Evolutionary conservation across 31 red algal species (phyloP), one percentile per base, ranked within the genome.

Genomic region (Odonthalia washingtoniensis): DNA sequence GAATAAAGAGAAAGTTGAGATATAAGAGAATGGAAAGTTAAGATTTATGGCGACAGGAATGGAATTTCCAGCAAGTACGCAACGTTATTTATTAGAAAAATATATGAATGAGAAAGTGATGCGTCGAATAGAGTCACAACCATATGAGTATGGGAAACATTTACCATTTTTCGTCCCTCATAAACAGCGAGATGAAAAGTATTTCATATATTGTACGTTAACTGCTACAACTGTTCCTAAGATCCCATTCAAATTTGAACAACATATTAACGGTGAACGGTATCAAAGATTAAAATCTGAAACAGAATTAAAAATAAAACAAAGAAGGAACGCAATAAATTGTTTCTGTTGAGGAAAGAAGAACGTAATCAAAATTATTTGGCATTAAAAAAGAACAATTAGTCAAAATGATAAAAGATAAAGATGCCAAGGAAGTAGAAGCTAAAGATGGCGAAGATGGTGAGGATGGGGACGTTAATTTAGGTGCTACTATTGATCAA

Each of bases 91-190:
- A 1, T 64, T 91, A 63, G 3, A 84, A 30, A n/a, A 72, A 18
- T 91, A 91, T 64, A 74, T 43, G 40, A 39, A 26, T 27, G 89
- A 81, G 1, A 67, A 35, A 64, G 72, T 81, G 3, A 77, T 70
- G 42, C 80, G 81, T 5, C 89, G 89, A 1, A 81, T 63, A 3
- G 1, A 72, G 28, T 36, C 35, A 5, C 41, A 40, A 40, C 52
- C 33, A 16, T 91, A 91, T 53, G 89, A 91, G 21, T 91, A 84
- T 85, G 89, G 69, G 5, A 64, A 77, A 53, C 89, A 91, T 44
- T 5, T 64, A 30, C 89, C 89, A 16, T 72, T 84, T 49, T 72
- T 91, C 38, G 81, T 91, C 3, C 81, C 89, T 2, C 89, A 91
- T 39, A 70, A 57, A 52, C n/a, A 78, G 38, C 70, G 74, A 18